Percentiles rank a stretch among this genome's conserved stretches.
phyloP scores from a whole-genome alignment of 2,329 filamentous ascomycete species.

The Tolypocladium paradoxum region DNA sequence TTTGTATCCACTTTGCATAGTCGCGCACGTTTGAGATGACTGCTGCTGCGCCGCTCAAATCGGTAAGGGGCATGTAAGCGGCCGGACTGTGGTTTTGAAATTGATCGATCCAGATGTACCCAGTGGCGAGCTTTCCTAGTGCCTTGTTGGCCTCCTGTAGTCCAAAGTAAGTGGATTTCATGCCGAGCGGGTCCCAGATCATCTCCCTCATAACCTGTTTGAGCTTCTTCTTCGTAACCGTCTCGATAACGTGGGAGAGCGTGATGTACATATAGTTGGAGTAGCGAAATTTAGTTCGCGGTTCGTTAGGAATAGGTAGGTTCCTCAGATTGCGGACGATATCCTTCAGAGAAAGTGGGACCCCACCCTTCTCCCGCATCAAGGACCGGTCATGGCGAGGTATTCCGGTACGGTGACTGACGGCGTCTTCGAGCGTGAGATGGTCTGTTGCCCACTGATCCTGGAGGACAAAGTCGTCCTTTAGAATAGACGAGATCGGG shows the following conservation, averaged over 20 bases:
- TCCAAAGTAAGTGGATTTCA: constrained; percentile 30
- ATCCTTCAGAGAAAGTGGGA: constrained; percentile 18
- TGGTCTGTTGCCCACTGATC: constrained; percentile 32
- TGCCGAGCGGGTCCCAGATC: constrained; percentile 34
- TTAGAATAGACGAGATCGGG: constrained; percentile 32
- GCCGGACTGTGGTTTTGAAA: constrained; percentile 11
- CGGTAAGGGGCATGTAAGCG: constrained; percentile 14
- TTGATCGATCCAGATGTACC: constrained; percentile 28
- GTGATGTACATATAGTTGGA: constrained; percentile 38
- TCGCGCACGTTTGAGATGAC: constrained; percentile 36
- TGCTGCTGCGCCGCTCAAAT: constrained; percentile 28
- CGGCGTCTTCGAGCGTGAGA: constrained; percentile 41
- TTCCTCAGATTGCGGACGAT: constrained; percentile 31
- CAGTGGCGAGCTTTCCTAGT: constrained; percentile 24
- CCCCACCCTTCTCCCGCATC: constrained; percentile 16
- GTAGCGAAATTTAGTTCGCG: constrained; percentile 35
- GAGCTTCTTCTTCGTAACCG: constrained; percentile 23
- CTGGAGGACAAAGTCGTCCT: constrained; percentile 38
- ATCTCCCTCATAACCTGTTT: constrained; percentile 26
- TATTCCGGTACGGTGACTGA: constrained; percentile 40
- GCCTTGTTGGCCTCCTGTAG: constrained; percentile 13
- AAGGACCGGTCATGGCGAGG: constrained; percentile 25
- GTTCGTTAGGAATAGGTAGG: constrained; percentile 29
- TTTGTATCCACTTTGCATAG: constrained; percentile 40
- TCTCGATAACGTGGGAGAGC: constrained; percentile 33